Base-by-base conservation (phyloP, 1,284 basidiomycete genomes). In the Neonothopanus nambi region DNA sequence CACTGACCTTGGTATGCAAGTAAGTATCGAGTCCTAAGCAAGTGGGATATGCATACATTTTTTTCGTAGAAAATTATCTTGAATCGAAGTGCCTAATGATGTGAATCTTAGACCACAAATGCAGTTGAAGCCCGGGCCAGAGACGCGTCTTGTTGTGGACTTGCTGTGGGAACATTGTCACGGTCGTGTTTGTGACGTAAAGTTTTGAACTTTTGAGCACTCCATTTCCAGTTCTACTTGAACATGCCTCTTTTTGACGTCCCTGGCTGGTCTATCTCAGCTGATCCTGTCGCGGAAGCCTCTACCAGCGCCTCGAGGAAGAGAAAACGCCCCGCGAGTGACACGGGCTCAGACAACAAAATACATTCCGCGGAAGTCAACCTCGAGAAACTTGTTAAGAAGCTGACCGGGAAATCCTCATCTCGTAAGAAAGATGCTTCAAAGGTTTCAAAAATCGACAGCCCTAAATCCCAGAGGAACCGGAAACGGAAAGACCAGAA, bases 371-470 rank as follows among this genome's bases (percentile, higher is more conserved):
- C 83, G 11, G 77, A 83, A 59, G 72, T 81, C 63, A 93, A 93
- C 66, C 67, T 95, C 43, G 89, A 93, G 64, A 93, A 86, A 67
- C 74, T 95, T 43, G 80, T 94, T 70, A 76, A 78, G 54, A 82
- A 78, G 61, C 72, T 93, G 44, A 76, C 73, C 52, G 67, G 63
- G 61, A 59, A 56, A 43, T 4, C 30, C 30, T 33, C n/a, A n/a
- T n/a, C 30, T 33, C 38, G 61, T 21, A 56, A 35, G 50, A 51
- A 49, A 48, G 60, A 33, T 23, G 35, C 12, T 11, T 28, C 46
- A 26, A 44, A 51, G 18, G 21, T 30, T 26, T 33, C 21, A 24
- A 33, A 55, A 26, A 23, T 15, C 28, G 36, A 36, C 15, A 18
- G 21, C 7, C n/a, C 21, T 38, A 28, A 30, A 11, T 33, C 41